Evolutionary conservation across 257 asterid species (phyloP).

Genomic region (Penstemon davidsonii): DNA sequence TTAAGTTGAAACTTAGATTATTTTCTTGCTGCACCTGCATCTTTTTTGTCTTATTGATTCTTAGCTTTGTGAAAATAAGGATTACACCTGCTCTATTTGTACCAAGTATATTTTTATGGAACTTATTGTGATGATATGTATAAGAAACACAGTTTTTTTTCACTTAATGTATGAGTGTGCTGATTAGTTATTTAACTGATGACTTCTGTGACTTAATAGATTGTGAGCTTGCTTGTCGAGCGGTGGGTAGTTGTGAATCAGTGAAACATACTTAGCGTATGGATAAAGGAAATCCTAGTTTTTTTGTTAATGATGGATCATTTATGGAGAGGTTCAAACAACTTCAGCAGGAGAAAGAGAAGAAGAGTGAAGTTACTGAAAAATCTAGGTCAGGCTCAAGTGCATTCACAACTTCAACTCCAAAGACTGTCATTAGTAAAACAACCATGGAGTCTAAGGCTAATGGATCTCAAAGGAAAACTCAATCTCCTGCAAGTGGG

Average conservation of each 20-base stretch:
- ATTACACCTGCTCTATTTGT: background rate
- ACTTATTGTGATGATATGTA: background rate
- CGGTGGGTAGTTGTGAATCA: conserved; percentile 50
- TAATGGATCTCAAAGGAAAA: conserved; percentile 41
- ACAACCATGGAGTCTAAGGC: conserved; percentile 44
- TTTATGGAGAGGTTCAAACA: conserved; percentile 97
- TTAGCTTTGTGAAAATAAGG: background rate
- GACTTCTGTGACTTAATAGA: conserved; percentile 46
- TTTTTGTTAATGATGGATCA: conserved; percentile 92
- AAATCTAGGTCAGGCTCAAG: conserved; percentile 48
- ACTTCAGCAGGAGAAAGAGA: conserved; percentile 75
- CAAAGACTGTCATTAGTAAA: conserved; percentile 65
- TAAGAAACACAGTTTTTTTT: background rate
- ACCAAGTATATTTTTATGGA: background rate
- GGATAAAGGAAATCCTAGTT: conserved; percentile 69
- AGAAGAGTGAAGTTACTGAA: conserved; percentile 38
- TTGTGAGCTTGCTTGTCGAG: conserved; percentile 75
- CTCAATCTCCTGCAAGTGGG: conserved; percentile 57
- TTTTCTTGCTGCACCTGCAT: background rate
- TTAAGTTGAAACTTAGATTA: no score
- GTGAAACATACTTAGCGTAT: conserved; percentile 47
- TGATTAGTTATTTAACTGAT: conserved; percentile 24
- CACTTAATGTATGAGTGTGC: conserved; percentile 22
- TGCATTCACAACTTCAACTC: conserved; percentile 49
- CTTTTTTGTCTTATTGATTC: background rate